phyloP scores from a whole-genome alignment of 2,329 filamentous ascomycete species.

The Verticillium dahliae region DNA sequence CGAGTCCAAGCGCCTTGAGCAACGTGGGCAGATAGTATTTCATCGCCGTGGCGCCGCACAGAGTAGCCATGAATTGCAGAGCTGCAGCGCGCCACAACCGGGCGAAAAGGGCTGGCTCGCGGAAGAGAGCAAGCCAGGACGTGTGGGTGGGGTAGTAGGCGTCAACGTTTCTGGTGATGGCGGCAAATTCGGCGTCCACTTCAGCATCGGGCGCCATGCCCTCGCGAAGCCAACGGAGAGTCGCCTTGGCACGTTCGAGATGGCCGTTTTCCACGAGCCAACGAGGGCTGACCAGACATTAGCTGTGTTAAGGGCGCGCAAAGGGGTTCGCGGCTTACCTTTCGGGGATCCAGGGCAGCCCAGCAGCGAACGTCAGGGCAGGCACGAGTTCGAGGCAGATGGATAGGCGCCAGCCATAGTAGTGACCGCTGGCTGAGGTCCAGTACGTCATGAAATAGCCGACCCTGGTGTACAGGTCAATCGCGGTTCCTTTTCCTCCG shows the following conservation, averaged over 20 bases:
- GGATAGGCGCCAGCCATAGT: conserved; percentile 46
- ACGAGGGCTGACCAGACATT: conserved; percentile 34
- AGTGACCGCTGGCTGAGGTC: conserved; percentile 32
- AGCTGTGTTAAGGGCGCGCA: background rate
- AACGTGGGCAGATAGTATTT: conserved; percentile 54
- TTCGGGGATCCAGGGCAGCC: conserved; percentile 46
- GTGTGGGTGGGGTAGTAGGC: conserved; percentile 26
- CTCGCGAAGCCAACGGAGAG: conserved; percentile 43
- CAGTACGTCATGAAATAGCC: conserved; percentile 51
- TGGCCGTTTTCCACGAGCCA: conserved; percentile 49
- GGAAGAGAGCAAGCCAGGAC: conserved; percentile 41
- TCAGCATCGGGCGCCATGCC: conserved; percentile 27
- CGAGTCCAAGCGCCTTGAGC: conserved; percentile 42
- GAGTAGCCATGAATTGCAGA: conserved; percentile 53
- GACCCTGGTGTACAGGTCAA: conserved; percentile 30
- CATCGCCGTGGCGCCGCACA: conserved; percentile 54
- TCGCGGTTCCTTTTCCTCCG: background rate
- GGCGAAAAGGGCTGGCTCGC: conserved; percentile 37
- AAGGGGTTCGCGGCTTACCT: conserved; percentile 29
- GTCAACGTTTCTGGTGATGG: conserved; percentile 38
- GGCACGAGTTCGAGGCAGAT: conserved; percentile 46
- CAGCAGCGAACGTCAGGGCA: conserved; percentile 38
- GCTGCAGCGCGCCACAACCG: conserved; percentile 50
- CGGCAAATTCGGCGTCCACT: conserved; percentile 34
- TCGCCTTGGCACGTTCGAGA: conserved; percentile 31